A percentile compares a stretch with the other conserved stretches of the same genome.
Evolutionary conservation across 257 asterid genomes (phyloP).

Genomic region (Eustoma russellianum): DNA sequence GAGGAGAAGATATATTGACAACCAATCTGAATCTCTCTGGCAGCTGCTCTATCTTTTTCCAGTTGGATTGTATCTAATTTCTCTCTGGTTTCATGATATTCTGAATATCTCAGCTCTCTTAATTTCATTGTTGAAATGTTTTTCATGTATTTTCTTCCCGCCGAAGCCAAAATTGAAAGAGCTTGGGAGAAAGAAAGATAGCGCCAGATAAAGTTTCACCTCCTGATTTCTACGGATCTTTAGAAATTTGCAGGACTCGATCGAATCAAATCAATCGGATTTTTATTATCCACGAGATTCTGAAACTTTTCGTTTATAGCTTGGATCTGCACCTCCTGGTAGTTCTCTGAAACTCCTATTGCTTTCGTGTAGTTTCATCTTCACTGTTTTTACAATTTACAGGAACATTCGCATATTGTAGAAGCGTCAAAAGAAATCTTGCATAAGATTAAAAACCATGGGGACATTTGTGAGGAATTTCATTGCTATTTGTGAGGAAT

Average conservation of each 20-base stretch:
- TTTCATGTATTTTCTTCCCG: slow-evolving; percentile 40
- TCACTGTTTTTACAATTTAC: background rate
- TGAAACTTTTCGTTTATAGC: background rate
- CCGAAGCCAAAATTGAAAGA: slow-evolving; percentile 36
- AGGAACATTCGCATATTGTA: no score
- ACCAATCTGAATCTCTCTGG: background rate
- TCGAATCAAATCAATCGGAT: no score
- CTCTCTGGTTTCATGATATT: background rate
- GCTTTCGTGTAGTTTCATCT: no score
- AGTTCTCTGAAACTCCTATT: background rate
- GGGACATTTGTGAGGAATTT: no score
- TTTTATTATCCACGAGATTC: background rate
- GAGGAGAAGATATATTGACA: background rate
- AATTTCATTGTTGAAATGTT: slow-evolving; percentile 5
- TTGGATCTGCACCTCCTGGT: slow-evolving; percentile 38
- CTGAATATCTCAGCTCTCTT: background rate
- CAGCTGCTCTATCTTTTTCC: background rate
- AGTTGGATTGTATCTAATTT: background rate
- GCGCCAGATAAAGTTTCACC: background rate
- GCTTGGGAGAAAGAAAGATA: slow-evolving; percentile 67
- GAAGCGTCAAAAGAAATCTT: no score
- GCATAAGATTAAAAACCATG: no score
- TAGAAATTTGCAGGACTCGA: background rate
- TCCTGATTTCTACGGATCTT: background rate
- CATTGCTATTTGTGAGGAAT: no score